These are phyloP conservation scores for Rhododendron molle DNA, from an alignment of 148 eudicot species.

Conservation along the genomic window DNA sequence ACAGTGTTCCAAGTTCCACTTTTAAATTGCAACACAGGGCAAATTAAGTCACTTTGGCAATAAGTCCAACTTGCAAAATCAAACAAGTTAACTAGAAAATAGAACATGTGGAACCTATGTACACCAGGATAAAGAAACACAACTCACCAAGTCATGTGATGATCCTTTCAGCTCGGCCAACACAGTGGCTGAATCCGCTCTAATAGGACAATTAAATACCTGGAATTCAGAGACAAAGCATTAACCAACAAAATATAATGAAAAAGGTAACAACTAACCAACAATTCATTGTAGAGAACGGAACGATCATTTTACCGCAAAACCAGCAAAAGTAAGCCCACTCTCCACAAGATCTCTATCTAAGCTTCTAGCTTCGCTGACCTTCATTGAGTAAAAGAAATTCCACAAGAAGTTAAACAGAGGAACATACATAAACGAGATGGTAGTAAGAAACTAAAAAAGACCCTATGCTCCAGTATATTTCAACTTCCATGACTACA, in stretches of 20 bases:
- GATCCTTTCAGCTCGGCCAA: slow-evolving; percentile 75
- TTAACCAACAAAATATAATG: background rate
- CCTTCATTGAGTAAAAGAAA: slow-evolving; percentile 45
- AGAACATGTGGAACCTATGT: background rate
- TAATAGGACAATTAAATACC: slow-evolving; percentile 93
- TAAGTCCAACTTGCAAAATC: background rate
- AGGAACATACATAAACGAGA: background rate
- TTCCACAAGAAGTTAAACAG: slow-evolving; percentile 4
- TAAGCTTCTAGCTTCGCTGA: slow-evolving; percentile 93
- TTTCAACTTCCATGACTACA: background rate
- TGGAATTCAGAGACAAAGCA: slow-evolving; percentile 23
- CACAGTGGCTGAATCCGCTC: slow-evolving; percentile 82
- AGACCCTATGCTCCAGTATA: background rate
- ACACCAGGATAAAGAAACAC: background rate
- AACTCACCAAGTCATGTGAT: slow-evolving; percentile 89
- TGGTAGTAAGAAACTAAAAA: background rate
- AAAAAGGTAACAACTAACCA: background rate
- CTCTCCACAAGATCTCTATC: slow-evolving; percentile 86
- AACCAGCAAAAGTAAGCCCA: slow-evolving; percentile 88
- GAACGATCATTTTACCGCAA: slow-evolving; percentile 56
- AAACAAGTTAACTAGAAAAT: background rate
- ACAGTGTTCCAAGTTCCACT: background rate
- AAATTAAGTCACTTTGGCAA: background rate
- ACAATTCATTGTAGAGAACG: background rate
- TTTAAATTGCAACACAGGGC: background rate